A percentile compares a stretch with the other conserved stretches of the same genome.
Evolutionary conservation across 495 filamentous ascomycete genomes (phyloP).

Genomic region (Hypomontagnella monticulosa): DNA sequence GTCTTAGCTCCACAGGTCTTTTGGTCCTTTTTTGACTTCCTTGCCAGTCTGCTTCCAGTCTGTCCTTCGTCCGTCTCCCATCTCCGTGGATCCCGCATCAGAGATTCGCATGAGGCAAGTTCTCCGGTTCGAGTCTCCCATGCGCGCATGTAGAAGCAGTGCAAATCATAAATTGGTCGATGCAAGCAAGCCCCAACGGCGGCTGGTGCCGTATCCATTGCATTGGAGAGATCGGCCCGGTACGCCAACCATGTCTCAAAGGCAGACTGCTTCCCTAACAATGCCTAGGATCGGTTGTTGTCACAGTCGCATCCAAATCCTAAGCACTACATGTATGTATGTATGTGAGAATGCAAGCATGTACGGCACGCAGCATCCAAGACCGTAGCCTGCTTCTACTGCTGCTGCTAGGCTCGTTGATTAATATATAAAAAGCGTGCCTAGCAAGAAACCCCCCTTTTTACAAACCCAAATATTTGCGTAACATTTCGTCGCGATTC

Average conservation of each 20-base stretch:
- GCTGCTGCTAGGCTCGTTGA: slow-evolving; percentile 20
- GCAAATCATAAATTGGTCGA: slow-evolving; percentile 37
- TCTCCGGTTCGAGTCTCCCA: not conserved
- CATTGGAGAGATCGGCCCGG: slow-evolving; percentile 39
- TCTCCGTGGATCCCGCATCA: slow-evolving; percentile 16
- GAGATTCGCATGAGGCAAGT: slow-evolving; percentile 12
- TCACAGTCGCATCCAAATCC: slow-evolving; percentile 33
- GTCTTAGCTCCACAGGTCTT: slow-evolving; percentile 5
- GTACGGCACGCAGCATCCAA: slow-evolving; percentile 19
- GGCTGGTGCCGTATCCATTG: slow-evolving; percentile 32
- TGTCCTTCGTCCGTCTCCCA: slow-evolving; percentile 1
- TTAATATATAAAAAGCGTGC: slow-evolving; percentile 21
- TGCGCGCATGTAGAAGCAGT: slow-evolving; percentile 18
- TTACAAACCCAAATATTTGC: not conserved
- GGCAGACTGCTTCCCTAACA: slow-evolving; percentile 16
- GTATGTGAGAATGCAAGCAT: slow-evolving; percentile 11
- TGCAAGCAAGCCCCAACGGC: slow-evolving; percentile 31
- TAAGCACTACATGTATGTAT: slow-evolving; percentile 13
- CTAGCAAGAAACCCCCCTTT: not conserved
- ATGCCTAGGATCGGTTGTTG: slow-evolving; percentile 29
- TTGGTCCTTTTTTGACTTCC: not conserved
- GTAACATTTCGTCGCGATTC: slow-evolving; percentile 13
- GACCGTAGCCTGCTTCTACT: slow-evolving; percentile 25
- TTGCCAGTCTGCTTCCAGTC: not conserved
- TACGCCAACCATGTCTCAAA: slow-evolving; percentile 34